phyloP scores from a whole-genome alignment of 805 yeast species.

The Lipomyces orientalis region DNA sequence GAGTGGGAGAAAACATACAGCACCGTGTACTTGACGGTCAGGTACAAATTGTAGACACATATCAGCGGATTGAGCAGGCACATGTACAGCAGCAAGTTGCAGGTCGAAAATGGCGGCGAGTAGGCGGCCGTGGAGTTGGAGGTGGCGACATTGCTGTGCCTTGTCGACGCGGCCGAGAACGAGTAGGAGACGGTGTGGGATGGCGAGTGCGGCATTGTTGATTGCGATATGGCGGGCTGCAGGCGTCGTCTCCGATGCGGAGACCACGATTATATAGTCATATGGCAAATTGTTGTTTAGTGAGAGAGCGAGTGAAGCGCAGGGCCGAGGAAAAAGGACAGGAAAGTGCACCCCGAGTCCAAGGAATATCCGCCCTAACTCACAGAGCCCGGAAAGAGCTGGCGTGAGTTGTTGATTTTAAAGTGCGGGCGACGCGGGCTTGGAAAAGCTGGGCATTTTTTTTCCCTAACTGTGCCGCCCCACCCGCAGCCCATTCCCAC shows the following conservation, averaged over 20 bases:
- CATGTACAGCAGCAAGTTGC: constrained; percentile 17
- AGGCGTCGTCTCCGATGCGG: neutral
- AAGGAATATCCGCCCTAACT: too few relatives aligned
- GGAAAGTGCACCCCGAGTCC: too few relatives aligned
- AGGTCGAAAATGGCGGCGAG: constrained; percentile 14
- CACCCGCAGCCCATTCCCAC: too few relatives aligned
- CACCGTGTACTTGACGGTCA: constrained; percentile 4
- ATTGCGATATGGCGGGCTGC: neutral
- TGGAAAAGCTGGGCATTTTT: too few relatives aligned
- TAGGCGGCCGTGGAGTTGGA: constrained; percentile 4
- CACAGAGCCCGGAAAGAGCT: too few relatives aligned
- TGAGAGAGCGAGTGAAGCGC: too few relatives aligned
- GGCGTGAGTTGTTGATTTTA: too few relatives aligned
- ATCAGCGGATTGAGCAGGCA: constrained; percentile 24
- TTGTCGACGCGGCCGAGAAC: constrained; percentile 2
- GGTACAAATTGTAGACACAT: neutral
- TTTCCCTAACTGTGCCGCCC: too few relatives aligned
- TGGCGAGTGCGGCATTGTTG: neutral
- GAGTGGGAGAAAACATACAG: neutral
- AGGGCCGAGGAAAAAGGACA: too few relatives aligned
- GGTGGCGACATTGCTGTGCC: neutral
- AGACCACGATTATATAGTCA: too few relatives aligned
- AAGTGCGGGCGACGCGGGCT: too few relatives aligned
- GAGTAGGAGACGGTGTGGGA: constrained; percentile 17
- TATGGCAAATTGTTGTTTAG: too few relatives aligned